Conservation (phyloP, 2,329 filamentous ascomycete species). For the Beauveria caledonica region DNA sequence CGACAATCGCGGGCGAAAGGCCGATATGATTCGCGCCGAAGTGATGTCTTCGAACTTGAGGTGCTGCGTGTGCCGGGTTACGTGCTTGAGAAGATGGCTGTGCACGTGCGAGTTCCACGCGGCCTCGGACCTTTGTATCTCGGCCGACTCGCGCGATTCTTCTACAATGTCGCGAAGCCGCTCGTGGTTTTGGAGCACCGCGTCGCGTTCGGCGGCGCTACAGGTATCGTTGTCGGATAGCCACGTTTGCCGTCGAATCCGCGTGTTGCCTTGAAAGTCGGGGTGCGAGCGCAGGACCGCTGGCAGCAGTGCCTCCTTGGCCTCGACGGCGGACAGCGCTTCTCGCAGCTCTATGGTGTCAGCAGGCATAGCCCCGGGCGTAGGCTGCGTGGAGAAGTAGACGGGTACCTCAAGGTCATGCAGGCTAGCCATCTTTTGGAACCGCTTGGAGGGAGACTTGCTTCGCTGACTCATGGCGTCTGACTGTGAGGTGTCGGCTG, state of each 20-base stretch:
- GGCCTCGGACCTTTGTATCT: conserved; percentile 7
- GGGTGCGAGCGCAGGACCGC: not conserved
- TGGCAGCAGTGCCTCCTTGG: not conserved
- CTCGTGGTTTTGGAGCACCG: not conserved
- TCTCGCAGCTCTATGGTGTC: not conserved
- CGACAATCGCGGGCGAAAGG: conserved; percentile 2
- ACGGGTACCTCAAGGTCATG: too few species aligned
- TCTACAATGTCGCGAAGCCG: not conserved
- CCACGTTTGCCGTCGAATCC: not conserved
- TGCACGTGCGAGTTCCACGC: conserved; percentile 12
- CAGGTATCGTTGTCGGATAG: not conserved
- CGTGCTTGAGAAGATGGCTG: not conserved
- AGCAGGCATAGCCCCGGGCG: too few species aligned
- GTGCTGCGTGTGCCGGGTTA: not conserved
- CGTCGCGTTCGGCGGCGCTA: not conserved
- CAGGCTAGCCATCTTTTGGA: too few species aligned
- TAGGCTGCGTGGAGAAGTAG: too few species aligned
- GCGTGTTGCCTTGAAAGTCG: not conserved
- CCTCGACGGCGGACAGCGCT: not conserved
- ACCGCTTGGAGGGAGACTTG: too few species aligned
- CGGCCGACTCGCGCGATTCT: not conserved
- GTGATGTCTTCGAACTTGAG: conserved; percentile 9
- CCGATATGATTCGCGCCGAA: conserved; percentile 9
- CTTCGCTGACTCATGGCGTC: too few species aligned
- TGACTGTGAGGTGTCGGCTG: too few species aligned